A percentile compares a stretch with the other conserved stretches of the same genome.
Conservation (phyloP, 116 monocot genomes). For the Phalaenopsis hybrid region DNA sequence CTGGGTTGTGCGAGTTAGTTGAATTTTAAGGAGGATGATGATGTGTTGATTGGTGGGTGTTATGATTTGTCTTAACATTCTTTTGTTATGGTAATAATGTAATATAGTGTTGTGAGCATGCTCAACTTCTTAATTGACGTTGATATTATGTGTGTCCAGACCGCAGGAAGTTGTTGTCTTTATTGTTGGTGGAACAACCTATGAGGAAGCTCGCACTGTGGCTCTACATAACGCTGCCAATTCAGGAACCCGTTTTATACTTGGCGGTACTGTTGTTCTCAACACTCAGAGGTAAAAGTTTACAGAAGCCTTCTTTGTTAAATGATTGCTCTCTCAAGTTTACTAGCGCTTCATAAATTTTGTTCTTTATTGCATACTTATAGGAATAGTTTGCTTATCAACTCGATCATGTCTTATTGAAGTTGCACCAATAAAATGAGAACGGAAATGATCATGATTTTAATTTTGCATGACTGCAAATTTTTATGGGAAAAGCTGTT, state of each 20-base stretch:
- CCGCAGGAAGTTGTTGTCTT: constrained; percentile 94
- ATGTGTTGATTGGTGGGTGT: no score
- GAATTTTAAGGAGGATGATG: no score
- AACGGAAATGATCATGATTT: background rate
- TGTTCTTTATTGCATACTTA: background rate
- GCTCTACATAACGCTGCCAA: constrained; percentile 81
- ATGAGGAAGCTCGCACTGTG: constrained; percentile 81
- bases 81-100: background rate
- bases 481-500: background rate
- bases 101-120: background rate
- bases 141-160: constrained; percentile 24
- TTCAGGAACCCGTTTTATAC: constrained; percentile 84
- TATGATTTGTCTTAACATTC: no score
- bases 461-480: background rate
- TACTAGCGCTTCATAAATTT: background rate
- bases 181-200: constrained; percentile 93
- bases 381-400: constrained; percentile 38
- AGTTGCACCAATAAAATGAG: no score
- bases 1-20: no score
- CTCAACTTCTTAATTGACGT: background rate
- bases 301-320: background rate
- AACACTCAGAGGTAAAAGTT: constrained; percentile 68
- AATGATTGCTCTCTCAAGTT: background rate
- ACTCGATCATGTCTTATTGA: background rate
- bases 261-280: constrained; percentile 83